A percentile compares a stretch with the other conserved stretches of the same genome.
Conservation (phyloP, 805 yeast species). For the Starmerella scarabaei region DNA sequence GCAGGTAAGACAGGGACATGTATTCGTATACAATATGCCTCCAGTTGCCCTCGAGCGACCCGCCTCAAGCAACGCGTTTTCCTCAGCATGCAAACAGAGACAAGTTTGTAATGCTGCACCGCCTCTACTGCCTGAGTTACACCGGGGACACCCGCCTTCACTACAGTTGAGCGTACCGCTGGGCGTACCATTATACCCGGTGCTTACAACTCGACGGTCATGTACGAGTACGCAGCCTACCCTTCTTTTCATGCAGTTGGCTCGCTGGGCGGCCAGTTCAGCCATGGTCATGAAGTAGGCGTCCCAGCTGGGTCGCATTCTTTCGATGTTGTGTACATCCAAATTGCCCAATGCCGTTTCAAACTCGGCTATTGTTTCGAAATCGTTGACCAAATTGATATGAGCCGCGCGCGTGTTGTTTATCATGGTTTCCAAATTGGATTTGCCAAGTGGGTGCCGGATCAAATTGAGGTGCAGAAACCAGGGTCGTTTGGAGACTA, state of each 20-base stretch:
- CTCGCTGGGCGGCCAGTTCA: slow-evolving; percentile 78
- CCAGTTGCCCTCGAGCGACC: slow-evolving; percentile 66
- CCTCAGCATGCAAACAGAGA: slow-evolving; percentile 92
- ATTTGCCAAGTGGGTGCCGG: background rate
- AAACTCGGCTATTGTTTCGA: slow-evolving; percentile 30
- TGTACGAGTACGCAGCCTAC: slow-evolving; percentile 94
- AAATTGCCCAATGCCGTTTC: slow-evolving; percentile 31
- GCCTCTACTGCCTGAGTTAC: slow-evolving; percentile 50
- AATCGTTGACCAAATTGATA: slow-evolving; percentile 44
- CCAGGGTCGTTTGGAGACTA: slow-evolving; percentile 55
- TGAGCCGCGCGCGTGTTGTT: slow-evolving; percentile 39
- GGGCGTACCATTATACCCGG: slow-evolving; percentile 98
- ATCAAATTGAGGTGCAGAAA: slow-evolving; percentile 69
- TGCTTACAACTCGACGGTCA: slow-evolving; percentile 75
- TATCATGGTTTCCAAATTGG: slow-evolving; percentile 38
- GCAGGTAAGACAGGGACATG: slow-evolving; percentile 93
- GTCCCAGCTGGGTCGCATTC: slow-evolving; percentile 91
- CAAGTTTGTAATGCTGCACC: slow-evolving; percentile 72
- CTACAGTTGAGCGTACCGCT: slow-evolving; percentile 76
- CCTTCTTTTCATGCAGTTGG: slow-evolving; percentile 93
- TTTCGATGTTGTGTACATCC: slow-evolving; percentile 37
- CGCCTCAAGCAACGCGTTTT: slow-evolving; percentile 85
- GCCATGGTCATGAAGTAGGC: slow-evolving; percentile 90
- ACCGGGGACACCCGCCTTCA: slow-evolving; percentile 88
- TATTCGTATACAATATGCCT: slow-evolving; percentile 72